Conservation (phyloP, 2,329 filamentous ascomycete species). For the Colletotrichum musae region DNA sequence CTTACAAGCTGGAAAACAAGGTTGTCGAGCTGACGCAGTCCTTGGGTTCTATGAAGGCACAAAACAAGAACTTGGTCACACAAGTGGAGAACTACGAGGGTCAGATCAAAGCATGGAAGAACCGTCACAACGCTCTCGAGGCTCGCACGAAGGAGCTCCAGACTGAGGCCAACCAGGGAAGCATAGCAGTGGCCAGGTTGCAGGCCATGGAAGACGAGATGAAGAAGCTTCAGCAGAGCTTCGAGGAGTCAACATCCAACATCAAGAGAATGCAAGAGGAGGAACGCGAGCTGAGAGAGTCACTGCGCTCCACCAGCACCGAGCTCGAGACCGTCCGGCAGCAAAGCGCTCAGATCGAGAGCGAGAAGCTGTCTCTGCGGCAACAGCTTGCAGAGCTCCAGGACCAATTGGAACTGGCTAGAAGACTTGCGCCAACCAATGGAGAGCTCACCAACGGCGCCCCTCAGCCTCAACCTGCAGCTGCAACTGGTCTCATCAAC, state of each 20-base stretch:
- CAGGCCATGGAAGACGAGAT: slow-evolving; percentile 96
- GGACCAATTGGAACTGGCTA: slow-evolving; percentile 91
- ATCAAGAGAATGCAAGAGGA: slow-evolving; percentile 97
- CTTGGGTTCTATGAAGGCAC: slow-evolving; percentile 89
- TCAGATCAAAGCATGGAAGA: slow-evolving; percentile 97
- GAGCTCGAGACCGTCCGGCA: slow-evolving; percentile 87
- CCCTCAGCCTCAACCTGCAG: slow-evolving; percentile 62
- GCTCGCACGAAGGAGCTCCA: slow-evolving; percentile 93
- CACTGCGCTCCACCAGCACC: slow-evolving; percentile 81
- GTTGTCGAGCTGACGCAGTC: slow-evolving; percentile 98
- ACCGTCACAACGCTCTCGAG: slow-evolving; percentile 90
- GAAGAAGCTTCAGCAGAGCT: slow-evolving; percentile 88
- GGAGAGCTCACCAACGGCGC: slow-evolving; percentile 65
- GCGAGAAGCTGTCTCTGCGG: slow-evolving; percentile 86
- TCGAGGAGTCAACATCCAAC: slow-evolving; percentile 90
- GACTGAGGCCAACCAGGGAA: slow-evolving; percentile 96
- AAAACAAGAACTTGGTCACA: slow-evolving; percentile 90
- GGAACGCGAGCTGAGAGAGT: slow-evolving; percentile 87
- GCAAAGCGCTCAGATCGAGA: slow-evolving; percentile 82
- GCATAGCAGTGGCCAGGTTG: slow-evolving; percentile 92
- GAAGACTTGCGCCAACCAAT: slow-evolving; percentile 81
- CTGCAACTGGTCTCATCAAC: slow-evolving; percentile 89
- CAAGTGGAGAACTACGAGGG: slow-evolving; percentile 97
- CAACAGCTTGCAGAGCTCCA: slow-evolving; percentile 92
- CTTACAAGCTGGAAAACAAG: slow-evolving; percentile 99